Conservation (phyloP, 2,329 filamentous ascomycete species). For the Colletotrichum nymphaeae region DNA sequence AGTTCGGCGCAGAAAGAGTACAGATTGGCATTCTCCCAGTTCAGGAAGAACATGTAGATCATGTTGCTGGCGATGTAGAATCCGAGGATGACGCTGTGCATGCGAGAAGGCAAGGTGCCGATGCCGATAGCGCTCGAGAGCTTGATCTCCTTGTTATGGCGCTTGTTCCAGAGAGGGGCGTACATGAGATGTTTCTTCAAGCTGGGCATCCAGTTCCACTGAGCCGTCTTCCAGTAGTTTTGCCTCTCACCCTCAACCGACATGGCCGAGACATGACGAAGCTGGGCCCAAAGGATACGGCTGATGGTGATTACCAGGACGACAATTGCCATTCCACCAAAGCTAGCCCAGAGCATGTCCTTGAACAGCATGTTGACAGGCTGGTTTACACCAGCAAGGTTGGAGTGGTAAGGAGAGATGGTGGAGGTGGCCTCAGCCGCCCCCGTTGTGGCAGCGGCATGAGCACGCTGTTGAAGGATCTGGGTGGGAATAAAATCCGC, state of each 20-base stretch:
- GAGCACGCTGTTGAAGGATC: conserved; percentile 44
- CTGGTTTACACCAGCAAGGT: conserved; percentile 71
- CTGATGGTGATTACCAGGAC: conserved; percentile 65
- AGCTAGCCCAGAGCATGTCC: conserved; percentile 69
- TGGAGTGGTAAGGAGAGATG: conserved; percentile 66
- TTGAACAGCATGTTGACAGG: conserved; percentile 66
- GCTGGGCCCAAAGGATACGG: conserved; percentile 65
- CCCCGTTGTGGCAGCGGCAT: conserved; percentile 38
- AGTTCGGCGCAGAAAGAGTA: conserved; percentile 82
- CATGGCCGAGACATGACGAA: conserved; percentile 72
- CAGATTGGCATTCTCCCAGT: conserved; percentile 68
- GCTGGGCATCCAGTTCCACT: conserved; percentile 70
- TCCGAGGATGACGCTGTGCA: conserved; percentile 68
- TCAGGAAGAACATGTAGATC: conserved; percentile 70
- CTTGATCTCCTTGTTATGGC: conserved; percentile 75
- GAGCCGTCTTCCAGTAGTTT: conserved; percentile 67
- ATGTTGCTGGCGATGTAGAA: conserved; percentile 71
- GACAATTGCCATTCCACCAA: conserved; percentile 66
- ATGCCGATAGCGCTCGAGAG: conserved; percentile 70
- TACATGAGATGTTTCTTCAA: conserved; percentile 73
- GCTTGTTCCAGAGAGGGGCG: conserved; percentile 72
- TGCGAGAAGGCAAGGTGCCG: conserved; percentile 73
- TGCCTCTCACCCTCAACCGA: conserved; percentile 62
- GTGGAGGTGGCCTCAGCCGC: conserved; percentile 52
- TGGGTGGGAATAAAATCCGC: conserved; percentile 45